A percentile compares a stretch with the other conserved stretches of the same genome.
These are phyloP conservation scores for Yamadazyma laniorum DNA, from an alignment of 805 yeast species.

Conservation along the genomic window DNA sequence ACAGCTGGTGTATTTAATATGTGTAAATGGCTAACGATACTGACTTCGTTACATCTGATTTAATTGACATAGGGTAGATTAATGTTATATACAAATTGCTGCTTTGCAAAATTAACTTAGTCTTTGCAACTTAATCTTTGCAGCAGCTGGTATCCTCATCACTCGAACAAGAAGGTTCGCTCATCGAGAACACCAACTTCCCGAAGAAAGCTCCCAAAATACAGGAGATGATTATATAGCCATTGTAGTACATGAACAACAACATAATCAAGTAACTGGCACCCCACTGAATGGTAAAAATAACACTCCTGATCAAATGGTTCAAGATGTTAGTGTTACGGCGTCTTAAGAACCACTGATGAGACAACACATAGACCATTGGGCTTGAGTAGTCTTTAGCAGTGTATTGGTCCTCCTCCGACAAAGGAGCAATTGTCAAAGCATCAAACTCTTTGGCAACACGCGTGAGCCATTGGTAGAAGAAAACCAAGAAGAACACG, in stretches of 20 bases:
- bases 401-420: neutral
- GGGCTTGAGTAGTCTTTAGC: slow-evolving; percentile 16
- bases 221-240: slow-evolving; percentile 62
- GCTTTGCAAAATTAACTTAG: too few relatives aligned
- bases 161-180: slow-evolving; percentile 37
- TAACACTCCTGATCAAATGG: slow-evolving; percentile 47
- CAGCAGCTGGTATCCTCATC: slow-evolving; percentile 15
- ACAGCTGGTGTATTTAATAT: too few relatives aligned
- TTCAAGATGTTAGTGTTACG: slow-evolving; percentile 27
- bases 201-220: slow-evolving; percentile 62
- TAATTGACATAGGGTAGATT: too few relatives aligned
- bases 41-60: too few relatives aligned
- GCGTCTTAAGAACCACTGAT: slow-evolving; percentile 25
- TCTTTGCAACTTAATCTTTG: slow-evolving; percentile 13
- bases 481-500: slow-evolving; percentile 56
- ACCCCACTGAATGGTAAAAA: slow-evolving; percentile 62
- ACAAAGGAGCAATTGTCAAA: neutral
- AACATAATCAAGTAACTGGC: slow-evolving; percentile 65
- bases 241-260: slow-evolving; percentile 74
- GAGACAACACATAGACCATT: slow-evolving; percentile 22
- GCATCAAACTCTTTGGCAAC: slow-evolving; percentile 24
- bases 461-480: slow-evolving; percentile 57
- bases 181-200: slow-evolving; percentile 48
- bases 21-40: too few relatives aligned
- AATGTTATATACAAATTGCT: too few relatives aligned